A percentile compares a stretch with the other conserved stretches of the same genome.
These are phyloP conservation scores for Xylaria sp. DNA, from an alignment of 2,329 filamentous ascomycete genomes.

Conservation along the genomic window DNA sequence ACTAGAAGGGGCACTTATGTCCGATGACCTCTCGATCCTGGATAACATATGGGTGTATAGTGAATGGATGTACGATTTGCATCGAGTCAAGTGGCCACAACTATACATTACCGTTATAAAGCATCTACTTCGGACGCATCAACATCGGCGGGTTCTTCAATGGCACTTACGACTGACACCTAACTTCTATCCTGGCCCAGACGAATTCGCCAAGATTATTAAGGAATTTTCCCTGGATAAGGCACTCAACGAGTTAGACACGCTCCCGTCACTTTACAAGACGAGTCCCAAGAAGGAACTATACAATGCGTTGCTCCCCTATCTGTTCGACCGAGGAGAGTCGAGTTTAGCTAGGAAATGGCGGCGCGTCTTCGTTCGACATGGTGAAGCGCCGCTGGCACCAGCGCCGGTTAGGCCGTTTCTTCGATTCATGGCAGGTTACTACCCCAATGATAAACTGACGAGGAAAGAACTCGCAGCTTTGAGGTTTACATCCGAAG, in stretches of 20 bases:
- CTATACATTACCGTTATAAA: slow-evolving; percentile 62
- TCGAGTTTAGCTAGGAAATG: slow-evolving; percentile 59
- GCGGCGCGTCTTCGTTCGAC: slow-evolving; percentile 56
- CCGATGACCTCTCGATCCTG: slow-evolving; percentile 49
- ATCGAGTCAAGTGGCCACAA: slow-evolving; percentile 60
- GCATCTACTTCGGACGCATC: slow-evolving; percentile 55
- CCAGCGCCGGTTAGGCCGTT: slow-evolving; percentile 58
- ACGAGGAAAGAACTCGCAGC: slow-evolving; percentile 48
- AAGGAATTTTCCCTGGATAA: slow-evolving; percentile 55
- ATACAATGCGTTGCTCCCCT: slow-evolving; percentile 64
- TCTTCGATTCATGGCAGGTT: slow-evolving; percentile 59
- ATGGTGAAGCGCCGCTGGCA: slow-evolving; percentile 56
- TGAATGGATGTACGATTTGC: slow-evolving; percentile 55
- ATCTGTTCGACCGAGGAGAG: slow-evolving; percentile 60
- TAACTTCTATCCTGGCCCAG: slow-evolving; percentile 55
- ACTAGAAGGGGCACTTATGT: slow-evolving; percentile 49
- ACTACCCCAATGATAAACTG: slow-evolving; percentile 57
- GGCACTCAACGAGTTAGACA: slow-evolving; percentile 53
- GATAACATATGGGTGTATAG: slow-evolving; percentile 54
- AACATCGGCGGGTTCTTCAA: slow-evolving; percentile 54
- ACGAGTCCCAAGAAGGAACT: slow-evolving; percentile 56
- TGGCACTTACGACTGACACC: slow-evolving; percentile 62
- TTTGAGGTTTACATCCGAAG: slow-evolving; percentile 25
- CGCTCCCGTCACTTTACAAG: slow-evolving; percentile 59
- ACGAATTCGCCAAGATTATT: slow-evolving; percentile 57